phyloP scores from a whole-genome alignment of 371 early-diverging fungal genomes.

The Phascolomyces articulosus region DNA sequence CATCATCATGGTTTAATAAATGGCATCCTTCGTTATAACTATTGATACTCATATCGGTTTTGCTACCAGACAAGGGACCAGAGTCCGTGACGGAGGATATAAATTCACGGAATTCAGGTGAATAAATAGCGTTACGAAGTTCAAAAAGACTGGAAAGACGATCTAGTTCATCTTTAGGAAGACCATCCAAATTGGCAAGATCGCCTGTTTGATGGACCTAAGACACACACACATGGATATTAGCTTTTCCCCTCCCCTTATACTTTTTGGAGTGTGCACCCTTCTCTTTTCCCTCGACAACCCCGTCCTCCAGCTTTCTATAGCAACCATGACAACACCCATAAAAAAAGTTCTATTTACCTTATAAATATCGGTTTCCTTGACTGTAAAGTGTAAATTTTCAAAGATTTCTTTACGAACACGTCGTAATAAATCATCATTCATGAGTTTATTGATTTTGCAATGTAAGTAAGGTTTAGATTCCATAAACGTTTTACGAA shows the following conservation, averaged over 20 bases:
- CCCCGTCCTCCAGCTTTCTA: too few species aligned
- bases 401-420: conserved; percentile 68
- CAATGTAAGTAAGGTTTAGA: conserved; percentile 72
- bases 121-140: conserved; percentile 74
- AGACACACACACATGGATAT: background rate
- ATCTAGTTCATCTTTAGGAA: conserved; percentile 53
- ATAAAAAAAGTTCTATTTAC: conserved; percentile 22
- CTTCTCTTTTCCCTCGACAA: too few species aligned
- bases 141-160: conserved; percentile 54
- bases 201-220: conserved; percentile 75
- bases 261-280: too few species aligned
- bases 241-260: too few species aligned
- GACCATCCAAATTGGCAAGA: conserved; percentile 79
- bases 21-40: conserved; percentile 70
- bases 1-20: conserved; percentile 80
- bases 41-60: conserved; percentile 73
- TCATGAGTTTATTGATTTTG: conserved; percentile 59
- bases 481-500: conserved; percentile 38
- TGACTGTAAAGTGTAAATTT: conserved; percentile 66
- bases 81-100: conserved; percentile 69
- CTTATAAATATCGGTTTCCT: conserved; percentile 84
- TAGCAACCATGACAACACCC: too few species aligned
- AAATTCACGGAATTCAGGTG: conserved; percentile 68
- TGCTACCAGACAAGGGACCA: conserved; percentile 62
- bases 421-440: conserved; percentile 58